Evolutionary conservation across 805 yeast species (phyloP), one percentile per base, ranked within the genome.

Genomic region (Zygoascus ofunaensis): DNA sequence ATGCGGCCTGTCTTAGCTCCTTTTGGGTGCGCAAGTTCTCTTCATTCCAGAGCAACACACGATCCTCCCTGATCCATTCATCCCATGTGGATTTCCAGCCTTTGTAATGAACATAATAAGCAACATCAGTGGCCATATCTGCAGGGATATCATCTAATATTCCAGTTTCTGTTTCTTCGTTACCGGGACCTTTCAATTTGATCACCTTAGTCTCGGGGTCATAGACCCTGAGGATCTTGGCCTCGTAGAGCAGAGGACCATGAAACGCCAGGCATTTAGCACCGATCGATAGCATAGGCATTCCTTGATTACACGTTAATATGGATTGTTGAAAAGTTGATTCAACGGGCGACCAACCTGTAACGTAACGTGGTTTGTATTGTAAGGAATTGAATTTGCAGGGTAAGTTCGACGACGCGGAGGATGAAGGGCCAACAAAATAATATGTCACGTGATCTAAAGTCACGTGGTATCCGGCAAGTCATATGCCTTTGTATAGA

Each of bases 1-100:
- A 49, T 3, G 78, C 74, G 18, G 72, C 73, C 26, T 64, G 64
- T 47, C 75, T 74, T 50, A 85, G 63, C 49, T 75, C 79, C 51
- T 78, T 75, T 61, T 81, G 85, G 41, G 77, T 63, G 40, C 71
- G 66, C 43, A 82, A 54, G 55, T 83, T 87, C 51, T 82, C 94
- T 24, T 77, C 80, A 41, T 73, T 82, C 57, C 70, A 71, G 50
- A 77, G 81, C 56, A 85, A 67, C 4, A 90, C 73, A 30, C 97
- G 66, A 34, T 76, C 79, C 5, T 64, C 62, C 1, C 75, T 73
- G 1, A 90, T 90, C 98, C 98, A 90, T 62, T 90, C 98, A 59
- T 90, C 97, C 95, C 96, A 90, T 47, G 87, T 79, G 15, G 80
- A 64, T 57, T 89, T 90, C 98, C 98, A 90, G 2, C 98, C 97